Conservation (phyloP, 441 rosid genomes). For the Populus hybrid region DNA sequence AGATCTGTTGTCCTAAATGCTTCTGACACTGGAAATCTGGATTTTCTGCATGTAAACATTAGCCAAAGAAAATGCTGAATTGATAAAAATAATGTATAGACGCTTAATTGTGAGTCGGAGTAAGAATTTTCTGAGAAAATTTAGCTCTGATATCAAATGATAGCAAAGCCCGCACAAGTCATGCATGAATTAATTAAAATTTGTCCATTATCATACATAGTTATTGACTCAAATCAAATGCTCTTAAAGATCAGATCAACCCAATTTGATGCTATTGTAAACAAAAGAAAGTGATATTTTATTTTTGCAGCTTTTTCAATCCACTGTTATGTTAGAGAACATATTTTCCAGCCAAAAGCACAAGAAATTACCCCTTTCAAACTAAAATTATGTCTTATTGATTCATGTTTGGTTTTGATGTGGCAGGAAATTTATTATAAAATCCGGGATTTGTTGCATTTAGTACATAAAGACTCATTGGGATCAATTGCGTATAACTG, state of each 20-base stretch:
- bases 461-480: not conserved
- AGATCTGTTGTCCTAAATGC: not conserved
- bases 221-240: not conserved
- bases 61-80: not conserved
- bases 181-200: too few relatives aligned
- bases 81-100: not conserved
- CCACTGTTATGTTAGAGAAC: not conserved
- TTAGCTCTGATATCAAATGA: too few relatives aligned
- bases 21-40: not conserved
- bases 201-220: too few relatives aligned
- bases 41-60: not conserved
- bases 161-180: too few relatives aligned
- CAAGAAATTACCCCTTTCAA: not conserved
- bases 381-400: constrained; percentile 5
- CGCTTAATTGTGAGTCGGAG: not conserved
- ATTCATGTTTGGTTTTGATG: constrained; percentile 13
- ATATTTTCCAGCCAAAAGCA: not conserved
- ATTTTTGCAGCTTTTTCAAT: not conserved
- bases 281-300: not conserved
- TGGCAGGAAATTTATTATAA: constrained; percentile 14
- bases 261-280: not conserved
- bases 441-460: not conserved
- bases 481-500: not conserved
- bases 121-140: not conserved
- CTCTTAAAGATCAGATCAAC: not conserved